Percentiles rank a stretch among this genome's conserved stretches.
Evolutionary conservation across 331 rosid species (phyloP).

Genomic region (Arachis monticola): DNA sequence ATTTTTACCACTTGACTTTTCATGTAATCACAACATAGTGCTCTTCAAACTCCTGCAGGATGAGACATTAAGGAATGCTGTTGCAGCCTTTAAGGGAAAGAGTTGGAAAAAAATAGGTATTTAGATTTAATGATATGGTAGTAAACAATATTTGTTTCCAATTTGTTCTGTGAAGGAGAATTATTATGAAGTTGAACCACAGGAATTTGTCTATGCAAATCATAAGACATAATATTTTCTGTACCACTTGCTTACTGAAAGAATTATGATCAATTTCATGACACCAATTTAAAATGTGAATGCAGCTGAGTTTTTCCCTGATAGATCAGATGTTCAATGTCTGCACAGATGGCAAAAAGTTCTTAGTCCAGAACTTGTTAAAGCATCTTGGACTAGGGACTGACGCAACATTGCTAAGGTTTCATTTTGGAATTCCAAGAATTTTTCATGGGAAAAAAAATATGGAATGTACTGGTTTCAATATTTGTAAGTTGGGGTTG

Average conservation of each 20-base stretch:
- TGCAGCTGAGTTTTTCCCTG: too few relatives aligned
- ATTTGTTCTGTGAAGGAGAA: constrained; percentile 3
- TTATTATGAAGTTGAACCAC: constrained; percentile 7
- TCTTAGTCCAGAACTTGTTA: constrained; percentile 84
- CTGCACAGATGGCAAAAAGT: too few relatives aligned
- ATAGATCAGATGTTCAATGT: too few relatives aligned
- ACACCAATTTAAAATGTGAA: too few relatives aligned
- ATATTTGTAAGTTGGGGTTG: too few relatives aligned
- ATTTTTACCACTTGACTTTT: neutral
- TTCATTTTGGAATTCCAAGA: too few relatives aligned
- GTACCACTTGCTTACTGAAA: too few relatives aligned
- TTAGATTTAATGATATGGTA: constrained; percentile 30
- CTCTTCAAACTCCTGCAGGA: constrained; percentile 62
- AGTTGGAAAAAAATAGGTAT: constrained; percentile 98
- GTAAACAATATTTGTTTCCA: constrained; percentile 7
- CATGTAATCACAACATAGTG: neutral
- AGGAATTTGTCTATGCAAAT: constrained; percentile 11
- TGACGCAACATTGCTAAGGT: too few relatives aligned
- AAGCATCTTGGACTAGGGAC: constrained; percentile 96
- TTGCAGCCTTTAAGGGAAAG: constrained; percentile 83
- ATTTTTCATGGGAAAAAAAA: too few relatives aligned
- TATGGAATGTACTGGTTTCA: too few relatives aligned
- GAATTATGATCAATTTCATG: constrained; percentile 2
- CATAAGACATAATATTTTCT: neutral
- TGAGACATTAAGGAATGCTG: constrained; percentile 94